Evolutionary conservation across 768 basidiomycete species (phyloP), one percentile per base, ranked within the genome.

Genomic region (Mycena sanguinolenta): DNA sequence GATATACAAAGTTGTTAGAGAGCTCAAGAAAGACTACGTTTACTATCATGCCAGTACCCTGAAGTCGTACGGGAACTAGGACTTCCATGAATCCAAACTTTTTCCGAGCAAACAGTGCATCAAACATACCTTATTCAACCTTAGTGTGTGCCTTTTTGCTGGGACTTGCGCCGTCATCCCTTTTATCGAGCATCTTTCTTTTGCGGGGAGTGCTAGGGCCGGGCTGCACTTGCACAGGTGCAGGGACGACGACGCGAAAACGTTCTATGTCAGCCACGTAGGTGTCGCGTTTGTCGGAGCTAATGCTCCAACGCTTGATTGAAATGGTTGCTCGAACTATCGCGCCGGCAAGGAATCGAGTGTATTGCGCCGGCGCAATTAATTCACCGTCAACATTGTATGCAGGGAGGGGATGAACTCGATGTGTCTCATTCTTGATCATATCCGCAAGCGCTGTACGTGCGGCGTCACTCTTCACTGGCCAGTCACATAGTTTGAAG

Each of bases 221-320:
- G 36, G 8, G 8, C 8, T 14, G 6, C 14, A 14, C 36, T 6
- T 6, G 6, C 36, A 7, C 14, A 6, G 6, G 36, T 14, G 36
- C 36, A 14, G 36, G 36, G 36, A 38, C 36, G 8, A 49, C n/a
- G 17, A 49, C 46, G 16, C 46, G 46, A 23, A 49, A n/a, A 6
- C 7, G n/a, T 23, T 49, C 36, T 39, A 61, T 61, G 28, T 61
- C 59, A 13, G 59, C 59, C 3, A 28, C 25, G 32, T 61, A 61
- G 44, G 25, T 2, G 39, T 61, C 59, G 9, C 44, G 42, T n/a
- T n/a, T 39, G 44, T 38, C 42, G 21, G 8, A 14, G 36, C 36
- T 38, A 27, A 49, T 49, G 19, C 12, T 27, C 60, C 60, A 62
- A n/a, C 50, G 60, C 16, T n/a, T 49, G 21, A 62, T 14, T 5